These are phyloP conservation scores for Mortierella antarctica DNA, from an alignment of 192 early-diverging fungal species.

Conservation along the genomic window DNA sequence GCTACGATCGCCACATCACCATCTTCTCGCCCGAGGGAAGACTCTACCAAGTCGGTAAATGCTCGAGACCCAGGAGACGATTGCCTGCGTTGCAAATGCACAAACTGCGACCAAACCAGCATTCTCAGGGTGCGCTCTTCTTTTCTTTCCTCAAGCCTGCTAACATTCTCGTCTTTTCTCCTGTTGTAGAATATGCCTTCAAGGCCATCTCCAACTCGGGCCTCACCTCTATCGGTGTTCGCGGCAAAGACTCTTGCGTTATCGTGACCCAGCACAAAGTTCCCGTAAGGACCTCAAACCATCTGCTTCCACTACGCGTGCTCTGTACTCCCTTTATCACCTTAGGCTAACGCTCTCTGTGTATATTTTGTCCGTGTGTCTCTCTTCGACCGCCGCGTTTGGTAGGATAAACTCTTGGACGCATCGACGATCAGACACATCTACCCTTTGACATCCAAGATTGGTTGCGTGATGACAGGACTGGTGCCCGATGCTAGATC, in stretches of 20 bases:
- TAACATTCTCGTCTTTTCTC: neutral
- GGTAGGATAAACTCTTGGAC: constrained; percentile 95
- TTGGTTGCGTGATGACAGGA: constrained; percentile 99
- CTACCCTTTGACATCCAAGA: constrained; percentile 89
- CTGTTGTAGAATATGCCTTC: constrained; percentile 93
- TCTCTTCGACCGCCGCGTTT: neutral
- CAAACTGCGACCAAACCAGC: no score
- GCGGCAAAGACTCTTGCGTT: constrained; percentile 95
- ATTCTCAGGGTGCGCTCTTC: no score
- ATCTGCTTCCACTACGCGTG: neutral
- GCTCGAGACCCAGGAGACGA: no score
- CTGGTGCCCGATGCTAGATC: constrained; percentile 94
- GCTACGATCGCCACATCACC: constrained; percentile 99
- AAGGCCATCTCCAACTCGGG: constrained; percentile 99
- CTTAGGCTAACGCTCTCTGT: no score
- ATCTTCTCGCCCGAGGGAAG: constrained; percentile 99
- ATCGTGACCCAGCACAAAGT: constrained; percentile 99
- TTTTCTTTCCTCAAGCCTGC: neutral
- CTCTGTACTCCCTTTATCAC: neutral
- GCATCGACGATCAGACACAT: constrained; percentile 92
- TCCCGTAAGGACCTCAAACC: constrained; percentile 60
- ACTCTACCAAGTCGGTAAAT: constrained; percentile 98
- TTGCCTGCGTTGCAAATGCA: neutral
- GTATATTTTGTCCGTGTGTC: neutral
- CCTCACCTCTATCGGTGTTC: constrained; percentile 94